phyloP scores from a whole-genome alignment of 495 filamentous ascomycete genomes.

The Tuber calosporum region DNA sequence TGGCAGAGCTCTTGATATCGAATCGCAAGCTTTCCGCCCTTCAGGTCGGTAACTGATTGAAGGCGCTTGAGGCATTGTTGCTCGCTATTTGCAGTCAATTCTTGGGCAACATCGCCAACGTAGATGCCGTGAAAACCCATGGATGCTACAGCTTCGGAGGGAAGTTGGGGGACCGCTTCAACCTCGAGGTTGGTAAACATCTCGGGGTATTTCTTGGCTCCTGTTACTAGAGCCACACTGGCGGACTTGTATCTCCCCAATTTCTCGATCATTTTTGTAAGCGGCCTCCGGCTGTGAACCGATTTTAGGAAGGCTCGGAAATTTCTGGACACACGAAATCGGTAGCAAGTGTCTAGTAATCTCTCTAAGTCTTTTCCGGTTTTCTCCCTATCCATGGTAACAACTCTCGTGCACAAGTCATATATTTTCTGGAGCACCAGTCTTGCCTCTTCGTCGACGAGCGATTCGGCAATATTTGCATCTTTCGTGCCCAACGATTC shows the following conservation, averaged over 20 bases:
- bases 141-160: slow-evolving; percentile 24
- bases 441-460: slow-evolving; percentile 22
- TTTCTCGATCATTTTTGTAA: slow-evolving; percentile 40
- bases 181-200: slow-evolving; percentile 29
- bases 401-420: slow-evolving; percentile 31
- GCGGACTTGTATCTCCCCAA: slow-evolving; percentile 38
- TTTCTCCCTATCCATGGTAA: slow-evolving; percentile 13
- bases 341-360: slow-evolving; percentile 38
- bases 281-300: slow-evolving; percentile 19
- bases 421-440: slow-evolving; percentile 31
- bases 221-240: slow-evolving; percentile 30
- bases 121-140: slow-evolving; percentile 28
- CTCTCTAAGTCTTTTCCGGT: slow-evolving; percentile 27
- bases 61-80: slow-evolving; percentile 34
- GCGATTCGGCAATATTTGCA: slow-evolving; percentile 3
- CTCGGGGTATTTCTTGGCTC: slow-evolving; percentile 22
- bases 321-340: slow-evolving; percentile 31
- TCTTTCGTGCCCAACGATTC: slow-evolving; percentile 24
- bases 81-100: slow-evolving; percentile 24
- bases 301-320: slow-evolving; percentile 32
- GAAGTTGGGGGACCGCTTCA: slow-evolving; percentile 21
- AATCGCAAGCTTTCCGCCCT: slow-evolving; percentile 15
- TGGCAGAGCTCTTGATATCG: slow-evolving; percentile 37
- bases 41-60: slow-evolving; percentile 22
- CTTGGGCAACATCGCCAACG: slow-evolving; percentile 26